Conservation (phyloP, 1,139 yeast species). For the Debaryomycetaceae sp. region DNA sequence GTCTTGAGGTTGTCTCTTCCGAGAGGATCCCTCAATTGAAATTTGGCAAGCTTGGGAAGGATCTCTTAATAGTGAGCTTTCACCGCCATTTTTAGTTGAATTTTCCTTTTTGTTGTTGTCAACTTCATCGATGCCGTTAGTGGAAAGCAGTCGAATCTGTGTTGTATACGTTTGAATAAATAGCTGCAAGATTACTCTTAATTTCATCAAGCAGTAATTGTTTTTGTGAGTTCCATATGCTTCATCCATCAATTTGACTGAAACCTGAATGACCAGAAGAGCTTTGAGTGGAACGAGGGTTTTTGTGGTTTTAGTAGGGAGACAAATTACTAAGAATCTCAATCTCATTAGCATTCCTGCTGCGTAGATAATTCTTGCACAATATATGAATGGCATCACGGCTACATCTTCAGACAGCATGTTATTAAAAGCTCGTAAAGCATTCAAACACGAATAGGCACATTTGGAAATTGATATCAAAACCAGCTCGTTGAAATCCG, state of each 20-base stretch:
- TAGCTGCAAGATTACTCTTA: slow-evolving; percentile 51
- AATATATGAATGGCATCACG: slow-evolving; percentile 58
- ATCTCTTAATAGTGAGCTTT: neutral
- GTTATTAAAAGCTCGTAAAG: slow-evolving; percentile 47
- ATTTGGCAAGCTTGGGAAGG: slow-evolving; percentile 10
- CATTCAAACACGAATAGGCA: slow-evolving; percentile 50
- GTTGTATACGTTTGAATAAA: slow-evolving; percentile 59
- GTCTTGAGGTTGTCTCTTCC: neutral
- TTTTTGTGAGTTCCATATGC: slow-evolving; percentile 38
- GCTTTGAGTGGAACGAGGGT: slow-evolving; percentile 51
- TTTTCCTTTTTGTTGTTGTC: slow-evolving; percentile 17
- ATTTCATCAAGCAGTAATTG: slow-evolving; percentile 51
- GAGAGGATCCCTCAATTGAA: slow-evolving; percentile 3
- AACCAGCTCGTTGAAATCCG: slow-evolving; percentile 22
- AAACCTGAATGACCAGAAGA: slow-evolving; percentile 34
- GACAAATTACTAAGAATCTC: slow-evolving; percentile 51
- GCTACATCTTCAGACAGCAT: slow-evolving; percentile 46
- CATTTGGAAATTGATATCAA: slow-evolving; percentile 47
- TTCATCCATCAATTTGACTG: slow-evolving; percentile 37
- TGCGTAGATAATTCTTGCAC: slow-evolving; percentile 64
- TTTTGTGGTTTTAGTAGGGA: slow-evolving; percentile 49
- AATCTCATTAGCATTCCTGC: slow-evolving; percentile 63
- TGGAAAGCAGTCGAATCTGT: slow-evolving; percentile 41
- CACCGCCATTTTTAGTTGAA: slow-evolving; percentile 6
- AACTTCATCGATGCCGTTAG: slow-evolving; percentile 24